Evolutionary conservation across 108 stramenopile species (phyloP).

Genomic region (Schizochytrium sp.): DNA sequence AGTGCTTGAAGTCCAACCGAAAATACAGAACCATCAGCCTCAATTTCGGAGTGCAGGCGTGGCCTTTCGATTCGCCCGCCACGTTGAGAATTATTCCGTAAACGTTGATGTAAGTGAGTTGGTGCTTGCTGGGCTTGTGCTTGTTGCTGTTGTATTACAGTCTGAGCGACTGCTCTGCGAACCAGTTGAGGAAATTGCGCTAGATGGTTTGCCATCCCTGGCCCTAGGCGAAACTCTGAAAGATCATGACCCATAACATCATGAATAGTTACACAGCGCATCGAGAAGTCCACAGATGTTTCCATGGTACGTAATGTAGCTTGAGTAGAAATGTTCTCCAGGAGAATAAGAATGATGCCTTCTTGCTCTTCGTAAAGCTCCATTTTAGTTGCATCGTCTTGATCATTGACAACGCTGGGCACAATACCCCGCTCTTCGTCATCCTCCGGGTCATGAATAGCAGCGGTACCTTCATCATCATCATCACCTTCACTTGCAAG

Average conservation of each 20-base stretch:
- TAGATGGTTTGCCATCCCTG: not conserved
- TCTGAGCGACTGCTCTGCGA: not conserved
- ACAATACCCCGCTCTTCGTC: too few species aligned
- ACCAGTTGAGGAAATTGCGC: conserved; percentile 23
- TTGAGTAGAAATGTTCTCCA: not conserved
- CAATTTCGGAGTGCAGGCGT: not conserved
- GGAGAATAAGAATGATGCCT: conserved; percentile 3
- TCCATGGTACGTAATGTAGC: conserved; percentile 49
- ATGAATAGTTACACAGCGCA: conserved; percentile 15
- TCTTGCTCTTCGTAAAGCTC: conserved; percentile 27
- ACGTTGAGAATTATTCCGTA: too few species aligned
- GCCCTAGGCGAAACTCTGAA: not conserved
- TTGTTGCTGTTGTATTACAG: not conserved
- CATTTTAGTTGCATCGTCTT: too few species aligned
- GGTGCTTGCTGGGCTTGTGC: too few species aligned
- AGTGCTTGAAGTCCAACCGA: not conserved
- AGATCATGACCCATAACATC: conserved; percentile 16
- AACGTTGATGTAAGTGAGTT: too few species aligned
- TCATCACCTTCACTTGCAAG: conserved; percentile 32
- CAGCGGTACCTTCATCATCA: not conserved
- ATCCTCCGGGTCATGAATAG: not conserved
- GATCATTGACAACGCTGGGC: too few species aligned
- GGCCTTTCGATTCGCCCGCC: not conserved
- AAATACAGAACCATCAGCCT: not conserved
- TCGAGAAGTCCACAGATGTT: conserved; percentile 23